These are phyloP conservation scores for Yamadazyma dushanensis DNA, from an alignment of 1,139 yeast genomes.

Conservation along the genomic window DNA sequence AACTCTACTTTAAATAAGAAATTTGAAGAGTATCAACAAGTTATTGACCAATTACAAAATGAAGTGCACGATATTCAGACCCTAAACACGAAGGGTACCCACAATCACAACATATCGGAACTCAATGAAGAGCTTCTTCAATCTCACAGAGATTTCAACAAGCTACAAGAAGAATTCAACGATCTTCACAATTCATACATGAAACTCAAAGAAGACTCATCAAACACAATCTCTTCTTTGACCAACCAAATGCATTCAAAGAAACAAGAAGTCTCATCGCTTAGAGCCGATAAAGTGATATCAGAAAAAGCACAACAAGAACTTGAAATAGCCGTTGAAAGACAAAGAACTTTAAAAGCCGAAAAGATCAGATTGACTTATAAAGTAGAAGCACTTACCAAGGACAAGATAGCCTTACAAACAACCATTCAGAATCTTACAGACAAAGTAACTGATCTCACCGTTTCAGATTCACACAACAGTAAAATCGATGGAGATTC, in stretches of 20 bases:
- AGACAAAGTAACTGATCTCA: conserved; percentile 27
- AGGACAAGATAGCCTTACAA: conserved; percentile 37
- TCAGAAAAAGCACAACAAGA: conserved; percentile 37
- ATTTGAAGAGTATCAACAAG: conserved; percentile 31
- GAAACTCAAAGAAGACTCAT: conserved; percentile 25
- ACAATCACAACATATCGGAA: conserved; percentile 10
- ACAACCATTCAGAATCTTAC: conserved; percentile 32
- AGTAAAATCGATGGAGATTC: conserved; percentile 5
- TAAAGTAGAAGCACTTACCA: conserved; percentile 37
- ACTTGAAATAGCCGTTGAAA: conserved; percentile 44
- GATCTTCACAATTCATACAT: conserved; percentile 23
- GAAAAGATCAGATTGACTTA: conserved; percentile 50
- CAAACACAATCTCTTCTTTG: conserved; percentile 28
- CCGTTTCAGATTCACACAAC: conserved; percentile 21
- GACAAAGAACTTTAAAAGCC: conserved; percentile 47
- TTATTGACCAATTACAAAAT: conserved; percentile 32
- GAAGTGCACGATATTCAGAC: conserved; percentile 30
- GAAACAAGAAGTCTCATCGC: conserved; percentile 24
- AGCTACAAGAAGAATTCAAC: conserved; percentile 23
- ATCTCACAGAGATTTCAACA: conserved; percentile 25
- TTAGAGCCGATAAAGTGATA: conserved; percentile 21
- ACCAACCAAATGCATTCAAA: conserved; percentile 29
- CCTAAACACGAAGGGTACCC: conserved; percentile 3
- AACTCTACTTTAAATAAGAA: conserved; percentile 23
- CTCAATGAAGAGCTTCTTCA: conserved; percentile 20